Evolutionary conservation across 2,329 filamentous ascomycete genomes (phyloP), one percentile per base, ranked within the genome.

Genomic region (Penicillium sp.): DNA sequence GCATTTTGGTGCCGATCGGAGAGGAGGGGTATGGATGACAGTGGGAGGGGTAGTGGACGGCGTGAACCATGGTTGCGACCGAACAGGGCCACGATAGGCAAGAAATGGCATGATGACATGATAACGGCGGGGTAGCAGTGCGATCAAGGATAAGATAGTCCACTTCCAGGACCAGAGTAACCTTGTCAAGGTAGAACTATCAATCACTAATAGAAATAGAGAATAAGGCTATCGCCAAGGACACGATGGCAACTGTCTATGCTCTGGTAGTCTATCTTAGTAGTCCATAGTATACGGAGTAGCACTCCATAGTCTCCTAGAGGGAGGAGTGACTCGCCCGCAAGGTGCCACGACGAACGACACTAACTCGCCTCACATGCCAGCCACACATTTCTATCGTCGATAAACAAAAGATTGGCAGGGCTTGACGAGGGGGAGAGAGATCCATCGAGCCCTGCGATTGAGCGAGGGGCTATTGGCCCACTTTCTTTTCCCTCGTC

Each of bases 301-400:
- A n/a, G n/a, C 10, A 41, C 18, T 41, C 39, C 39, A 13, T 41
- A 19, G 39, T 41, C 10, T 9, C 31, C 31, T 3, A 9, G 6
- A 31, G 31, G 7, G 31, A 31, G 9, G 31, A 31, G 31, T 31
- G 37, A 52, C 50, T 55, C 41, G 58, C 44, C 59, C 46, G 59
- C 37, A 44, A 50, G 50, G 60, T 65, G 61, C 64, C 64, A 66
- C 65, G 65, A 64, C 63, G 60, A 47, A 55, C 18, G 60, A 59
- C 54, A 58, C 60, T 62, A 63, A 60, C 50, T 58, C 59, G 61
- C 64, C 66, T 68, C 64, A 68, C 66, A 68, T 68, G 66, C 66
- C 66, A 66, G 63, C 64, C 62, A 60, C 60, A 63, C 57, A 63
- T 61, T 53, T 63, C 59, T 51, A 44, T 49, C 40, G 52, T 36